Evolutionary conservation across 257 asterid species (phyloP), one percentile per base, ranked within the genome.

Genomic region (Ocimum tenuiflorum): DNA sequence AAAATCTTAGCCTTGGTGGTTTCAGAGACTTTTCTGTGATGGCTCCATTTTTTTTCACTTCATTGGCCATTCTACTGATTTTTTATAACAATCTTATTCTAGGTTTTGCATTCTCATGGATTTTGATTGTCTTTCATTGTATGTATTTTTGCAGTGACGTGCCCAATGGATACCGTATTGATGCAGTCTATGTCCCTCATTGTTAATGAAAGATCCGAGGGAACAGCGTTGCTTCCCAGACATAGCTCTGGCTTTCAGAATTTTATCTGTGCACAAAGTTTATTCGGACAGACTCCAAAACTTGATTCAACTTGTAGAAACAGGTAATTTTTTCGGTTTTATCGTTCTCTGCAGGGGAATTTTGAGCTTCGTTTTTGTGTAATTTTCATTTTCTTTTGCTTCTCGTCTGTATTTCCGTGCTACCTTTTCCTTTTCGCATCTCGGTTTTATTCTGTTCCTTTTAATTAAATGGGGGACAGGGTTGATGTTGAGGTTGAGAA

Each of bases 141-240:
- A 51, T 59, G 36, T 53, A 43, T 64, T 77, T 11, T 65, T 83
- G 84, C 88, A 87, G 95, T 83, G 88, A 74, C 80, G 31, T 71
- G 69, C 59, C 70, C 52, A 68, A 78, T 82, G 78, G 81, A 81
- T 76, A 65, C 48, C 60, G 72, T 73, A 24, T 41, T 49, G 68
- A 60, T 79, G 63, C 85, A 78, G 47, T 41, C 79, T 55, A 23
- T 69, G 50, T 78, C 83, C 50, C 60, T 74, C 51, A 47, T 60
- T 42, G 81, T 70, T 60, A 71, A 63, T 51, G 83, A 77, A 67
- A 67, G 67, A 67, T 65, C 63, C 33, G 81, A 73, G 53, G 68
- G 72, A 53, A 67, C 75, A 10, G 60, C 14, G 62, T 14, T 63
- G 67, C 35, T 72, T 72, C 69, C 54, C 42, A 69, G 74, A 71